Percentiles rank a stretch among this genome's conserved stretches.
Conservation (phyloP, 148 eudicot species). For the Vaccinium darrowii region DNA sequence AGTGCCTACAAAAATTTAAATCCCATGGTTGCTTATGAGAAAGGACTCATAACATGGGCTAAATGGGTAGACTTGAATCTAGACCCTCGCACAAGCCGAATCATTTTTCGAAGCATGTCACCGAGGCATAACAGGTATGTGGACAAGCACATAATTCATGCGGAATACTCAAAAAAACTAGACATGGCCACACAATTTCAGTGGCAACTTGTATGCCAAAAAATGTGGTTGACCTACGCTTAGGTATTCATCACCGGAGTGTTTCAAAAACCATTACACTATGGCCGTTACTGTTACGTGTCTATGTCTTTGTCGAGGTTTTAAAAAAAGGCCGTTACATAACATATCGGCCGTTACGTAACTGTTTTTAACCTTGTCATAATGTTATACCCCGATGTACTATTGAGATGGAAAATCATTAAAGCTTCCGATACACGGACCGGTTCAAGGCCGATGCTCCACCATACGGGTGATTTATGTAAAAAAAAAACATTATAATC, state of each 20-base stretch:
- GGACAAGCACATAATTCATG: too few relatives aligned
- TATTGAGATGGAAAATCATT: too few relatives aligned
- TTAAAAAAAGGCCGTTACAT: too few relatives aligned
- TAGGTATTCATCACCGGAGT: background rate
- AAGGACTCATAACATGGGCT: constrained; percentile 77
- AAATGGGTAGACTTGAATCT: constrained; percentile 78
- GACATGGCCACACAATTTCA: background rate
- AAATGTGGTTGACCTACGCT: background rate
- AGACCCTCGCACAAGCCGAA: constrained; percentile 56
- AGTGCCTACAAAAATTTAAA: constrained; percentile 40
- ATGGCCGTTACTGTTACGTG: background rate
- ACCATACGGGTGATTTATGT: too few relatives aligned
- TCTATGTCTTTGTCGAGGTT: background rate
- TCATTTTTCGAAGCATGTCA: constrained; percentile 84
- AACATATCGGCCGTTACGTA: too few relatives aligned
- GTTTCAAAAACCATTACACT: background rate
- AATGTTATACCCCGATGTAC: too few relatives aligned
- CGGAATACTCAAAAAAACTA: too few relatives aligned
- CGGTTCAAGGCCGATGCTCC: too few relatives aligned
- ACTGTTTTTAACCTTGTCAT: too few relatives aligned
- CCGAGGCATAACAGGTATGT: constrained; percentile 79
- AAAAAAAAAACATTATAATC: too few relatives aligned
- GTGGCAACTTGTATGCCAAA: background rate
- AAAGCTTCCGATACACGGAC: too few relatives aligned
- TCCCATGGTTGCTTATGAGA: constrained; percentile 75